These are phyloP conservation scores for Gaeumannomyces tritici DNA, from an alignment of 2,329 filamentous ascomycete species.

Conservation along the genomic window DNA sequence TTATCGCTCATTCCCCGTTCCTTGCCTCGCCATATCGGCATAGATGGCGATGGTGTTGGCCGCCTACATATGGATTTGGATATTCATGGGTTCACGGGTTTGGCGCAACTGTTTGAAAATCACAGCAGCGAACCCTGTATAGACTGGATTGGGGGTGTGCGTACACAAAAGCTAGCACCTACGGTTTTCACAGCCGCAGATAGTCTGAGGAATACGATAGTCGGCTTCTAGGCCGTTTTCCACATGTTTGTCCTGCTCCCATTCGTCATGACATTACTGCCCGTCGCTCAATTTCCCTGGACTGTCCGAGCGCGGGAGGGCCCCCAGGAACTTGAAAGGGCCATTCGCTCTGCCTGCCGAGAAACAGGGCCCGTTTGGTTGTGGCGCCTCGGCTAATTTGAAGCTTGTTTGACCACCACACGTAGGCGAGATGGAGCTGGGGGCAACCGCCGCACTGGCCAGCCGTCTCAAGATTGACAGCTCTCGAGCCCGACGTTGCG, in stretches of 20 bases:
- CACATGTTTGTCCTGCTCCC: neutral
- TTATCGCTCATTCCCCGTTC: neutral
- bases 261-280: too few species aligned
- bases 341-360: too few species aligned
- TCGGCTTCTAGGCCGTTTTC: neutral
- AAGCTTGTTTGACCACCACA: too few species aligned
- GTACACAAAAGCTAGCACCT: neutral
- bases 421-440: too few species aligned
- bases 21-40: neutral
- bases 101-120: neutral
- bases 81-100: neutral
- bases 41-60: neutral
- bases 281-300: too few species aligned
- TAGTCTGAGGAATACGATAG: neutral
- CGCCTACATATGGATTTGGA: neutral
- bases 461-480: too few species aligned
- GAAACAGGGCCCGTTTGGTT: too few species aligned
- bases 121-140: neutral
- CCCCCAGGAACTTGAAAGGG: too few species aligned
- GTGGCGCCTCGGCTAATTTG: too few species aligned
- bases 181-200: neutral
- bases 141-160: neutral
- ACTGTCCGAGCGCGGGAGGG: too few species aligned
- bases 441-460: too few species aligned
- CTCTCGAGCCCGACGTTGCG: too few species aligned